Evolutionary conservation across 2,329 filamentous ascomycete genomes (phyloP), one percentile per base, ranked within the genome.

Genomic region (Zymoseptoria pseudotritici): DNA sequence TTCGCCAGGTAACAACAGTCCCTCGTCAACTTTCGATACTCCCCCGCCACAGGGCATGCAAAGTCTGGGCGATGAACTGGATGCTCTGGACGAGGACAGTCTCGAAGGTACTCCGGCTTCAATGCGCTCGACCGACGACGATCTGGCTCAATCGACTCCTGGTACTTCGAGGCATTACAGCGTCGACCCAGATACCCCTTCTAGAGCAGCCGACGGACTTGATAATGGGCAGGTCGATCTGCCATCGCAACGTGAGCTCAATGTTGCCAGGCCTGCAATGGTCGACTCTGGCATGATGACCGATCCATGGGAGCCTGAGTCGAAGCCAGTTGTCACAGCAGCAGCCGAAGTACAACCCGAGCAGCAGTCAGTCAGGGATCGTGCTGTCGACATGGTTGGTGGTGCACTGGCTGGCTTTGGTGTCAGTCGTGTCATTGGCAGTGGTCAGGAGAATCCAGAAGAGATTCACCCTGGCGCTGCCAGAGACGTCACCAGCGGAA

Each of bases 21-120:
- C 70, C 17, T 57, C 65, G 21, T 70, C 67, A 11, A 69, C 66
- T 58, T 62, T 61, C 31, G 76, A 74, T 50, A 78, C 77, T 7
- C 75, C 77, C n/a, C 75, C 77, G 51, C 63, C 67, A 55, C 78
- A 78, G 64, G 82, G 84, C 17, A 65, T 65, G 63, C 90, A 96
- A 77, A 97, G 89, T 70, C 79, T 99, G 55, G 96, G 94, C 72
- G 91, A 91, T 50, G 94, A 99, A 74, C 82, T 99, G 50, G 90
- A 89, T 57, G 90, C 91, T 65, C 78, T 97, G 51, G 79, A 88
- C 66, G 65, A 67, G 20, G 89, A 90, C 63, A 89, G 90, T 61
- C 87, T 76, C 58, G 70, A 74, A 53, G 70, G 67, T 10, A 75
- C 73, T 6, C 70, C 72, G 13, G 69, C 68, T 22, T 67, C 64